phyloP scores from a whole-genome alignment of 1,139 yeast genomes.

The Diutina ranongensis region DNA sequence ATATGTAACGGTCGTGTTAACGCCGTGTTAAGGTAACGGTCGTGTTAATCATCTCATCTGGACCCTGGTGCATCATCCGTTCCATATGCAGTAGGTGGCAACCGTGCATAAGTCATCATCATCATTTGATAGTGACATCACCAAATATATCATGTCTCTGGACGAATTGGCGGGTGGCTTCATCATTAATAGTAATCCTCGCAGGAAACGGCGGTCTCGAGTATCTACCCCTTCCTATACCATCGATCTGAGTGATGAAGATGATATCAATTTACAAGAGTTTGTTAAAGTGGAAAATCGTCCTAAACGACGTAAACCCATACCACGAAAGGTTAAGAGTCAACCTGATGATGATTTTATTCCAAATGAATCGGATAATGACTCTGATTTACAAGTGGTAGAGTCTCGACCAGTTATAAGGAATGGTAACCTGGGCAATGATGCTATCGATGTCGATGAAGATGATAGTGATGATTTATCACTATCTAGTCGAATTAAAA shows the following conservation, averaged over 20 bases:
- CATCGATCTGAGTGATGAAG: conserved; percentile 14
- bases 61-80: too few relatives aligned
- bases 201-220: not conserved
- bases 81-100: too few relatives aligned
- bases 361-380: not conserved
- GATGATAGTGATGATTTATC: conserved; percentile 17
- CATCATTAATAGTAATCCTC: not conserved
- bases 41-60: too few relatives aligned
- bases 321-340: conserved; percentile 2
- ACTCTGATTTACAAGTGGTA: conserved; percentile 7
- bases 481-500: conserved; percentile 12
- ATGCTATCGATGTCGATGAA: not conserved
- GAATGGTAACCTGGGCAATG: conserved; percentile 10
- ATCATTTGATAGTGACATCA: not conserved
- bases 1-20: too few relatives aligned
- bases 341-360: not conserved
- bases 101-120: too few relatives aligned
- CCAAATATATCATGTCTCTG: too few relatives aligned
- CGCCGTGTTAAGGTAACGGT: too few relatives aligned
- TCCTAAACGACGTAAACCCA: conserved; percentile 10
- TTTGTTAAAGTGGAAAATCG: conserved; percentile 10
- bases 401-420: conserved; percentile 7
- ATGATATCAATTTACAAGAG: conserved; percentile 13
- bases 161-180: conserved; percentile 5
- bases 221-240: conserved; percentile 13